These are phyloP conservation scores for Corchorus olitorius DNA, from an alignment of 345 rosid species.

Conservation along the genomic window DNA sequence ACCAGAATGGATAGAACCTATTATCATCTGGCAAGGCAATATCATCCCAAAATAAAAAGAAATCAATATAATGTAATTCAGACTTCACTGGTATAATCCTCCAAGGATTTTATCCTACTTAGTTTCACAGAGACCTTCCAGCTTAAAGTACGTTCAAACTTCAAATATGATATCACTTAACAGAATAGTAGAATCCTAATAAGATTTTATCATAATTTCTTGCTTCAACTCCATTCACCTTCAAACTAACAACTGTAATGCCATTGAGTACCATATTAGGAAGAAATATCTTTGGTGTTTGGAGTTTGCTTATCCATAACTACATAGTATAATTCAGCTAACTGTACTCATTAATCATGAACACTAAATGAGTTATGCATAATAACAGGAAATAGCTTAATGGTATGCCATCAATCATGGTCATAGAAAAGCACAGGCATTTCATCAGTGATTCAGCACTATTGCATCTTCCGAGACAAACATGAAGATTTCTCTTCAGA, in stretches of 20 bases:
- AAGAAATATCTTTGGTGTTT: not conserved
- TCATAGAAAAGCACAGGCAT: not conserved
- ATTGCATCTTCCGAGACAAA: too few relatives aligned
- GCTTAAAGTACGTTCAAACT: not conserved
- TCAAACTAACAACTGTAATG: not conserved
- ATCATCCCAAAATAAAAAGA: not conserved
- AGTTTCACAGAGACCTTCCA: not conserved
- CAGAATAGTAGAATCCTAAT: not conserved
- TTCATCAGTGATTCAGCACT: too few relatives aligned
- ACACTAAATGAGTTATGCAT: not conserved
- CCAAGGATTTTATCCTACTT: too few relatives aligned
- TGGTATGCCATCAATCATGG: not conserved
- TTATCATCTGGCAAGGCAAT: not conserved
- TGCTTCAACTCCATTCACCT: not conserved
- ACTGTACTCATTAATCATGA: not conserved
- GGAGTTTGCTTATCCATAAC: not conserved
- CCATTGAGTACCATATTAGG: not conserved
- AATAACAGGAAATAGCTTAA: not conserved
- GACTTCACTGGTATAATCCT: not conserved
- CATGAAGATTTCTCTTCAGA: too few relatives aligned
- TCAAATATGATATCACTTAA: not conserved
- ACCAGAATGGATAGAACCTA: slow-evolving; percentile 7
- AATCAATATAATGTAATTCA: not conserved
- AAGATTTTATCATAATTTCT: not conserved
- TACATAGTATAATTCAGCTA: not conserved